Evolutionary conservation across 176 grass and related monocot species (phyloP).

Genomic region (Juncus effusus): DNA sequence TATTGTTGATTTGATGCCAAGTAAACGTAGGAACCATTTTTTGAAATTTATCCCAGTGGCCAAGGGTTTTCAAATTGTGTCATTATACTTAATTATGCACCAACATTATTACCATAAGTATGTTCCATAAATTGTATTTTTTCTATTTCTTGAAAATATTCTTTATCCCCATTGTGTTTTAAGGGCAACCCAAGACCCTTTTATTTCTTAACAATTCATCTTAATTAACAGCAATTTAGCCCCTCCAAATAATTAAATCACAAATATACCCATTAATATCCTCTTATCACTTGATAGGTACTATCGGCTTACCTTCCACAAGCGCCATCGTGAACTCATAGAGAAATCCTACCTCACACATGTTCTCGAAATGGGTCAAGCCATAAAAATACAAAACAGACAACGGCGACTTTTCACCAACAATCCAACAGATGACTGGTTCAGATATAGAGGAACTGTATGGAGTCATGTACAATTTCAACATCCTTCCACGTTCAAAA

Average conservation of each 20-base stretch:
- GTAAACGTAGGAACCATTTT: too few relatives aligned
- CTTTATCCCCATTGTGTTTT: too few relatives aligned
- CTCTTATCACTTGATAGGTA: slow-evolving; percentile 7
- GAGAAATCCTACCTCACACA: slow-evolving; percentile 29
- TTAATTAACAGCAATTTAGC: too few relatives aligned
- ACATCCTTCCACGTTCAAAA: slow-evolving; percentile 52
- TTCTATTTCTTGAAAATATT: neutral
- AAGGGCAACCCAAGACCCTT: too few relatives aligned
- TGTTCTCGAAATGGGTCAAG: slow-evolving; percentile 35
- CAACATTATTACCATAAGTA: too few relatives aligned
- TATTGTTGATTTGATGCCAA: neutral
- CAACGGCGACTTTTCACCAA: slow-evolving; percentile 62
- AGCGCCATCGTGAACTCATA: slow-evolving; percentile 34
- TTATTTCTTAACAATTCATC: too few relatives aligned
- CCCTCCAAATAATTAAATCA: neutral
- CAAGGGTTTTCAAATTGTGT: neutral
- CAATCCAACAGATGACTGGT: slow-evolving; percentile 16
- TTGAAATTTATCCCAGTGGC: too few relatives aligned
- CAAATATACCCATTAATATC: neutral
- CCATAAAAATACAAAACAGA: slow-evolving; percentile 36
- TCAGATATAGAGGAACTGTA: neutral
- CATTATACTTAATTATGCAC: neutral
- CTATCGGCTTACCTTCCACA: slow-evolving; percentile 41
- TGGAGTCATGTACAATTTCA: slow-evolving; percentile 59
- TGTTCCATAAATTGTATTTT: neutral